Evolutionary conservation across 2,329 filamentous ascomycete species (phyloP).

Genomic region (Colletotrichum gigasporum): DNA sequence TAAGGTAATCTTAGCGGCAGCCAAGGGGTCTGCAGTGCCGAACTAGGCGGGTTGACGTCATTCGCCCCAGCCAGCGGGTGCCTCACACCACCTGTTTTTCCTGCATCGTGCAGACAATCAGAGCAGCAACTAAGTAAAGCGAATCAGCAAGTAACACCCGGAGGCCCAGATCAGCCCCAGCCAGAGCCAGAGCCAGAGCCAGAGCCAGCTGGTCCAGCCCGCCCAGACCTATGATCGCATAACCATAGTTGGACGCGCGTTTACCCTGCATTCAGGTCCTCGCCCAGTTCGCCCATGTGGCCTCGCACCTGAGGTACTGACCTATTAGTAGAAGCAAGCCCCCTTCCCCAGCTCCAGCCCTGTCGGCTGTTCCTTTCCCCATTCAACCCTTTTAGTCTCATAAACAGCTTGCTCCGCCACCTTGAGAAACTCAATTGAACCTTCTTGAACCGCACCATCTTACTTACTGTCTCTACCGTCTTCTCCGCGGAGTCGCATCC

Average conservation of each 20-base stretch:
- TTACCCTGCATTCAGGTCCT: slow-evolving; percentile 19
- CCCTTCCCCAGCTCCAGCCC: slow-evolving; percentile 12
- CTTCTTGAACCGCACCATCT: neutral
- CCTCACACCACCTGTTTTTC: slow-evolving; percentile 19
- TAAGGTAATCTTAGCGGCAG: slow-evolving; percentile 33
- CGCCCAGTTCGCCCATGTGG: neutral
- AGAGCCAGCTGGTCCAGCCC: neutral
- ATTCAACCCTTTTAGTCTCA: neutral
- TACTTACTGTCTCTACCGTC: slow-evolving; percentile 11
- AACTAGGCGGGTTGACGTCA: slow-evolving; percentile 34
- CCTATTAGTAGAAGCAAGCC: slow-evolving; percentile 17
- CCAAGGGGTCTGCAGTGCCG: slow-evolving; percentile 24
- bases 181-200: no score
- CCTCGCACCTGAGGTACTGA: neutral
- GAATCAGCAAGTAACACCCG: neutral
- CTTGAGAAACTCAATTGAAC: slow-evolving; percentile 5
- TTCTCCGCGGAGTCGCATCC: neutral
- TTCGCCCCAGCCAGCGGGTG: slow-evolving; percentile 23
- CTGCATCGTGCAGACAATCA: slow-evolving; percentile 1
- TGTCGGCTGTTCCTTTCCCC: slow-evolving; percentile 10
- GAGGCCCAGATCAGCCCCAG: slow-evolving; percentile 1
- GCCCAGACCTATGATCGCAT: slow-evolving; percentile 32
- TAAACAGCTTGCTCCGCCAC: slow-evolving; percentile 15
- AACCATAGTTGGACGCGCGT: slow-evolving; percentile 22
- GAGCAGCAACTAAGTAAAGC: neutral